phyloP scores from a whole-genome alignment of 176 grass and related monocot genomes.

The Triticum aestivum region DNA sequence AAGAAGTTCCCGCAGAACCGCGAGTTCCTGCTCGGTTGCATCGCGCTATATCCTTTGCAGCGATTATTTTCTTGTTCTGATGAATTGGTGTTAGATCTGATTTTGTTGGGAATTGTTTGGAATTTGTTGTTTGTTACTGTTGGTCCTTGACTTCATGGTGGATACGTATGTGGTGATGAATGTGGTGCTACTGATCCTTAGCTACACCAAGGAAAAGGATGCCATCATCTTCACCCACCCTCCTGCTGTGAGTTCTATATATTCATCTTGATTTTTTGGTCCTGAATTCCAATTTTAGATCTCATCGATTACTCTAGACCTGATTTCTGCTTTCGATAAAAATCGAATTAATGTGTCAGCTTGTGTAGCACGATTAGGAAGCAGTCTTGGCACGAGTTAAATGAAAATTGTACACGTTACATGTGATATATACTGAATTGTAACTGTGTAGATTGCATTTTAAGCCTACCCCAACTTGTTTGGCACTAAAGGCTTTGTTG shows the following conservation, averaged over 20 bases:
- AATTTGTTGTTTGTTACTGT: constrained; percentile 26
- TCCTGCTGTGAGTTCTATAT: constrained; percentile 56
- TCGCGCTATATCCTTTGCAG: constrained; percentile 84
- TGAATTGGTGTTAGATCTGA: constrained; percentile 33
- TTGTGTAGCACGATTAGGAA: not conserved
- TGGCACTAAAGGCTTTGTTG: no score
- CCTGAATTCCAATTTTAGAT: not conserved
- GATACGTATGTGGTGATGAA: constrained; percentile 84
- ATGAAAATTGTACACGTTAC: not conserved
- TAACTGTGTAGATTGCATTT: not conserved
- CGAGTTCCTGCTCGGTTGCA: constrained; percentile 84
- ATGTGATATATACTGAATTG: not conserved
- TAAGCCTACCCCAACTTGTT: not conserved
- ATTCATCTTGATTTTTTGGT: not conserved
- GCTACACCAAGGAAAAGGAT: constrained; percentile 98
- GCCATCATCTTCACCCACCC: constrained; percentile 92
- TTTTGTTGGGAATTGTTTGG: not conserved
- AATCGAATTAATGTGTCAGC: not conserved
- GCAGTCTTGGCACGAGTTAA: not conserved
- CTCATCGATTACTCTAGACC: not conserved
- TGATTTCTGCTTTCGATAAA: not conserved
- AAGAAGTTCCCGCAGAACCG: constrained; percentile 98
- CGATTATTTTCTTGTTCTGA: not conserved
- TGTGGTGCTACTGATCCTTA: constrained; percentile 70
- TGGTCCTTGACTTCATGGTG: constrained; percentile 50